Conservation (phyloP, 2,329 filamentous ascomycete genomes). For the Ophiostoma ips region DNA sequence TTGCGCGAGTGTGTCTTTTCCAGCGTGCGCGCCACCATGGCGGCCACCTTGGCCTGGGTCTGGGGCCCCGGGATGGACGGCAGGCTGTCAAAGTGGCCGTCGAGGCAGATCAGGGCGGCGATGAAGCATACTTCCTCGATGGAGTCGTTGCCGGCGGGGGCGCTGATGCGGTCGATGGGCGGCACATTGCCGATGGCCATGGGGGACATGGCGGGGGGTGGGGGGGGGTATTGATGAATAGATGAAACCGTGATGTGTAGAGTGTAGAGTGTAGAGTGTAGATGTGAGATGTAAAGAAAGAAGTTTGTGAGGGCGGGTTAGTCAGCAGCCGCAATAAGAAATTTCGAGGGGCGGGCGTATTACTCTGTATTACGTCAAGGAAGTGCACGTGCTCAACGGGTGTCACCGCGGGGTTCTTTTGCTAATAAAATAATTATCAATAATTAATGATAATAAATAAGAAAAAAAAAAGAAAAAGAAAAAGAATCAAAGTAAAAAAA, state of each 20-base stretch:
- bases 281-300: too few species aligned
- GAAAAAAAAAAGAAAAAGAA: neutral
- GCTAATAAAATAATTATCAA: neutral
- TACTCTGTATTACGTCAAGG: too few species aligned
- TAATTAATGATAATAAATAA: neutral
- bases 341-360: too few species aligned
- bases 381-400: too few species aligned
- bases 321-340: too few species aligned
- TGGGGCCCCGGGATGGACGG: slow-evolving; percentile 40
- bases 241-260: too few species aligned
- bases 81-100: slow-evolving; percentile 44
- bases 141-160: slow-evolving; percentile 25
- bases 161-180: slow-evolving; percentile 15
- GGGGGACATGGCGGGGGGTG: slow-evolving; percentile 11
- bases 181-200: slow-evolving; percentile 10
- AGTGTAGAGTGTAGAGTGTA: too few species aligned
- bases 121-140: slow-evolving; percentile 52
- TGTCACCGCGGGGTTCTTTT: neutral
- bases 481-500: neutral
- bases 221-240: too few species aligned
- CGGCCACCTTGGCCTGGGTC: slow-evolving; percentile 39
- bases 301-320: too few species aligned
- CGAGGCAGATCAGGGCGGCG: slow-evolving; percentile 45
- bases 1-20: slow-evolving; percentile 50
- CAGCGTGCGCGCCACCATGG: slow-evolving; percentile 45